Conservation (phyloP, 208 protist genomes). For the Crithidia thermophila region DNA sequence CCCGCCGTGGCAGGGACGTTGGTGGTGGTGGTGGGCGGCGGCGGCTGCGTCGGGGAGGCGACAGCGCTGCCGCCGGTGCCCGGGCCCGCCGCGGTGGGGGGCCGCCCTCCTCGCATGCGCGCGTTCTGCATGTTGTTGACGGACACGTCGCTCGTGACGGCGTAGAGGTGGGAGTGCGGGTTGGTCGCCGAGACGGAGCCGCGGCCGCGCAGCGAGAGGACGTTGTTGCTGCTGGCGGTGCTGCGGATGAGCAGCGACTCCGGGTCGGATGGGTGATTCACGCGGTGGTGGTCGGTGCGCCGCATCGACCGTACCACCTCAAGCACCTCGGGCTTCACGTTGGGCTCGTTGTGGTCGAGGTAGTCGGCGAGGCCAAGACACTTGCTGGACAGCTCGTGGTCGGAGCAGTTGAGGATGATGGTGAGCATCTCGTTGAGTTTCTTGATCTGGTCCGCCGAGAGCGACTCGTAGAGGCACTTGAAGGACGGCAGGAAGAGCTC, state of each 20-base stretch:
- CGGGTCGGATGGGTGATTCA: conserved; percentile 37
- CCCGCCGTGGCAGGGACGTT: too few relatives aligned
- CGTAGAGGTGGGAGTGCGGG: conserved; percentile 13
- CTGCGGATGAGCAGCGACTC: conserved; percentile 34
- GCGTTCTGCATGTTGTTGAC: conserved; percentile 11
- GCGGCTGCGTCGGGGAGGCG: not conserved
- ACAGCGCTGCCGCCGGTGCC: not conserved
- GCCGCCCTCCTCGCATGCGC: not conserved
- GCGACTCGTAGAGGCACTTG: conserved; percentile 88
- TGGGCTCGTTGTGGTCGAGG: conserved; percentile 87
- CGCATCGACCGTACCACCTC: conserved; percentile 64
- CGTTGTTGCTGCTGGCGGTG: conserved; percentile 34
- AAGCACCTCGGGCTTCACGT: conserved; percentile 69
- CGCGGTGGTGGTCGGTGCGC: conserved; percentile 43
- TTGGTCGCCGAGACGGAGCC: not conserved
- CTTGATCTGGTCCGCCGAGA: conserved; percentile 85
- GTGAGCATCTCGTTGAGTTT: conserved; percentile 89
- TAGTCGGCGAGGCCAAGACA: conserved; percentile 90
- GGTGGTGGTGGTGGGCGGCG: not conserved
- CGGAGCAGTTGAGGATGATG: conserved; percentile 73
- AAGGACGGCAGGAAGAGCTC: conserved; percentile 91
- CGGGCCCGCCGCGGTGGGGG: conserved; percentile 5
- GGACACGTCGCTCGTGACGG: not conserved
- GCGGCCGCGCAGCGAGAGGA: conserved; percentile 14
- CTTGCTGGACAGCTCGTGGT: conserved; percentile 84